A percentile compares a stretch with the other conserved stretches of the same genome.
phyloP scores from a whole-genome alignment of 73 alveolate species.

The Blepharisma stoltei region DNA sequence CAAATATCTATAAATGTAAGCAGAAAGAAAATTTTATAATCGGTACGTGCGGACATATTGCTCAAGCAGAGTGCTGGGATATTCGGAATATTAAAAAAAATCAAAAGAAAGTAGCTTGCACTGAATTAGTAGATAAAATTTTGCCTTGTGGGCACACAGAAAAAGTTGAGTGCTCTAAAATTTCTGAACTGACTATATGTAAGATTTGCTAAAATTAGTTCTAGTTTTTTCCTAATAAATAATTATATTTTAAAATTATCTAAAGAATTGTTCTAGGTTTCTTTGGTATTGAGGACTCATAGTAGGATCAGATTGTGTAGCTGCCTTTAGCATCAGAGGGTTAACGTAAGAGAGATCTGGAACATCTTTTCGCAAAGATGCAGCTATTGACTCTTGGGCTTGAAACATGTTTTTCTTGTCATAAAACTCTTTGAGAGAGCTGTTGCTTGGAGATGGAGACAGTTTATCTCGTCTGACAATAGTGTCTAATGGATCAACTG shows the following conservation, averaged over 20 bases:
- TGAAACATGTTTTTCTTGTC: neutral
- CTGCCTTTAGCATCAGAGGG: neutral
- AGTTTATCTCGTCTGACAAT: neutral
- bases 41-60: conserved; percentile 7
- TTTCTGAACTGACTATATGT: neutral
- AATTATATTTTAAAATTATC: no score
- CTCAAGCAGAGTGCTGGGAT: neutral
- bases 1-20: neutral
- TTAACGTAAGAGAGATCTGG: neutral
- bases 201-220: conserved; percentile 5
- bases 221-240: no score
- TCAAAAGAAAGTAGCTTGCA: neutral
- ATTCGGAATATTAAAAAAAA: neutral
- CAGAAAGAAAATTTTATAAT: conserved; percentile 9
- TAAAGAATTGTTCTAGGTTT: no score
- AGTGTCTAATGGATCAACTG: neutral
- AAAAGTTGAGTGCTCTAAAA: conserved; percentile 7
- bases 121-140: neutral
- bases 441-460: neutral
- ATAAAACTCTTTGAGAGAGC: neutral
- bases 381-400: neutral
- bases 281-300: no score
- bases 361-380: conserved; percentile 1
- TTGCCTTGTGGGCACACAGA: conserved; percentile 29
- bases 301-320: no score